A percentile compares a stretch with the other conserved stretches of the same genome.
phyloP scores from a whole-genome alignment of 2,329 filamentous ascomycete genomes.

The Colletotrichum sp. region DNA sequence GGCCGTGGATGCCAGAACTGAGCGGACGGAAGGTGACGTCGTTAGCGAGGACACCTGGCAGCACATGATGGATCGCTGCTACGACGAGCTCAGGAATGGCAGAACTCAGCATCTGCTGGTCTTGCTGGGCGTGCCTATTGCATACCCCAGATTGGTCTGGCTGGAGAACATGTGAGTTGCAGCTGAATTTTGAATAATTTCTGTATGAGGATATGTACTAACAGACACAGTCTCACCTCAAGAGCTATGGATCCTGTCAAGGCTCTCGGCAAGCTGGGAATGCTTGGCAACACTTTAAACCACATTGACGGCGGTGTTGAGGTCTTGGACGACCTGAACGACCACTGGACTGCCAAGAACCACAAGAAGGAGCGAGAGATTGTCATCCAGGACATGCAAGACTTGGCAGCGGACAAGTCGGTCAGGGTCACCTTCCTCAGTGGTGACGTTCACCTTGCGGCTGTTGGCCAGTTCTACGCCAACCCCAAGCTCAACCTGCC shows the following conservation, averaged over 20 bases:
- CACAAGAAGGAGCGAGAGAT: slow-evolving; percentile 90
- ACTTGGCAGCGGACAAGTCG: slow-evolving; percentile 90
- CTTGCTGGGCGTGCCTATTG: slow-evolving; percentile 82
- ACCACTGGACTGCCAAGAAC: slow-evolving; percentile 96
- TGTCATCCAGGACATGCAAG: slow-evolving; percentile 89
- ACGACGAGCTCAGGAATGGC: slow-evolving; percentile 80
- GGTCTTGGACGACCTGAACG: slow-evolving; percentile 89
- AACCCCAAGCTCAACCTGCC: slow-evolving; percentile 80
- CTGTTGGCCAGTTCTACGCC: slow-evolving; percentile 93
- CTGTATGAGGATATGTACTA: slow-evolving; percentile 22
- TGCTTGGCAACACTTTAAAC: slow-evolving; percentile 83
- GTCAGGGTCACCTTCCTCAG: slow-evolving; percentile 90
- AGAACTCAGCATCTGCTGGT: slow-evolving; percentile 91
- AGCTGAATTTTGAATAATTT: background rate
- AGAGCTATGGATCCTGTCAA: slow-evolving; percentile 88
- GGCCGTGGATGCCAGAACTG: slow-evolving; percentile 89
- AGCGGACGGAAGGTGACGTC: slow-evolving; percentile 84
- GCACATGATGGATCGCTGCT: slow-evolving; percentile 83
- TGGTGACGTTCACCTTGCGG: slow-evolving; percentile 92
- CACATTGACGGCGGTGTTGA: slow-evolving; percentile 92
- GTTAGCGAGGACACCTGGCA: slow-evolving; percentile 83
- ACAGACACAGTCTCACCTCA: slow-evolving; percentile 72
- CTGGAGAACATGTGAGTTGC: slow-evolving; percentile 69
- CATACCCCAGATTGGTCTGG: slow-evolving; percentile 77
- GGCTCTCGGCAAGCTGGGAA: slow-evolving; percentile 79